Base-by-base conservation (phyloP, 495 filamentous ascomycete species). In the Lichina pygmaea region DNA sequence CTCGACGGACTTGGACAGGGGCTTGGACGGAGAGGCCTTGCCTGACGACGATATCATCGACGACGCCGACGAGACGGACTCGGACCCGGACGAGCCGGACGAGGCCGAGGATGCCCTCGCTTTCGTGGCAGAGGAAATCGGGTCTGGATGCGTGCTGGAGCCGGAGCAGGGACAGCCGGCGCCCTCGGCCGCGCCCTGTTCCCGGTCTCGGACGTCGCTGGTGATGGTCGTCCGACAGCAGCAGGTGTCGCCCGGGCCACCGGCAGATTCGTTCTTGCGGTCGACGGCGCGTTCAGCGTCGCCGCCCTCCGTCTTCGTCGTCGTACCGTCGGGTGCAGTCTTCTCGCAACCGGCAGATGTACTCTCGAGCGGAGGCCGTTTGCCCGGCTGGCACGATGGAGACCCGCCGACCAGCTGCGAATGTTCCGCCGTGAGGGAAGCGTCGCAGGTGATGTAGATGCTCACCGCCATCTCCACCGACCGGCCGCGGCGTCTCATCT, bases 361-460 rank as follows among this genome's bases (percentile, higher is more conserved):
- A 4, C 24, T 24, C 24, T 24, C 24, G 24, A 24, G 24, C 24
- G 24, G 24, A 24, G 24, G 4, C 1, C 4, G 2, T 4, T 24
- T 24, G 24, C 24, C 4, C 24, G 24, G 24, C 24, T 24, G 24
- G 24, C 24, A 24, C 4, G 24, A 24, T 4, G 24, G 24, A 24
- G 24, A 24, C 2, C 24, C 24, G 24, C 24, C 24, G 24, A 24
- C 24, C 24, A 24, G 24, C 24, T 24, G 24, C 24, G 24, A 24
- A 1, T 24, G 44, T 8, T 45, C 44, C n/a, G 32, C 11, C 7
- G 34, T 41, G 16, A 68, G 49, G 33, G 49, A 55, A 17, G 65
- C 60, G 44, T 76, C 73, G 48, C 73, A 78, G 6, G 73, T 77
- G 37, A 78, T 55, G 48, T 72, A 76, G 40, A 78, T 60, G 43